Evolutionary conservation across 192 early-diverging fungal genomes (phyloP), one percentile per base, ranked within the genome.

Genomic region (Spinellus fusiger): DNA sequence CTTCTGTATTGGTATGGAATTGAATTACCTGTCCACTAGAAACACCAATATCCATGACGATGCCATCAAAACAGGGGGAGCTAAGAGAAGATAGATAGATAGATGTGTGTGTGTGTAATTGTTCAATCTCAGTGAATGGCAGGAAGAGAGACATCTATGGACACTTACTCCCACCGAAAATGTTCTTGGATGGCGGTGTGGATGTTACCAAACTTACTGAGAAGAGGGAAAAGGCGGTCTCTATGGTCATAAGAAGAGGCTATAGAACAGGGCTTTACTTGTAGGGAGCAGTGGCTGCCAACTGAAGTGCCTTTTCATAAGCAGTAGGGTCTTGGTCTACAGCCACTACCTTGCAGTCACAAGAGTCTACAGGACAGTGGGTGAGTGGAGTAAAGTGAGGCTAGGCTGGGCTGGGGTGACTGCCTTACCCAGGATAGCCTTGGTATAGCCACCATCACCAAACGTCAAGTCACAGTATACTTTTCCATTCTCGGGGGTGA

Each of bases 11-110:
- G 37, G 5, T 28, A 59, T 12, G 22, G 23, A 12, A 28, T 8
- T 0, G 8, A 33, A 40, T 2, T 60, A 67, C 65, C 23, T 91
- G 89, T 38, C 78, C 79, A 32, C 83, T 83, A 44, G 80, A 86
- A 10, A 92, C 76, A 44, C 89, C 89, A 63, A 92, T 80, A 61
- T 92, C 89, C 53, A 87, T 83, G 3, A 89, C 73, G 32, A 87
- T 79, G 16, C 87, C 89, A 71, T 88, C 84, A 34, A 91, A 72
- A 27, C 76, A 79, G 1, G 61, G 76, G 0, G 50, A 40, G 22
- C 70, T 73, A 54, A 34, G 28, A 59, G 4, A 22, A 10, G 29
- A 23, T 31, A 35, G 13, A 37, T 37, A 37, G 5, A 37, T 37
- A 13, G 5, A 9, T 37, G 0, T 49, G 22, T 50, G 51, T 46